Conservation (phyloP, 768 basidiomycete species). For the Cystobasidium ongulense region DNA sequence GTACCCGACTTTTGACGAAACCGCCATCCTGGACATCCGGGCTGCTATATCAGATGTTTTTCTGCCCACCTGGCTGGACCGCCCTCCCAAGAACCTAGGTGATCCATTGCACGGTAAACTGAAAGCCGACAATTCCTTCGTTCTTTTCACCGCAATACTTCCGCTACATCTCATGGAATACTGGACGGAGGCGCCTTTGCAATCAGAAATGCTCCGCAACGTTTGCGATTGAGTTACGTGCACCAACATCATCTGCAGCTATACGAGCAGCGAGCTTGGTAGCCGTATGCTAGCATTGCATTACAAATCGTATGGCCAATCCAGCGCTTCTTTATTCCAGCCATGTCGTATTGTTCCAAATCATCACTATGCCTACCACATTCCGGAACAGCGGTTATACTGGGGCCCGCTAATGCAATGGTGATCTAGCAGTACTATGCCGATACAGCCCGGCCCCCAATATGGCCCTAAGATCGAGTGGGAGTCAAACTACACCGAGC, state of each 20-base stretch:
- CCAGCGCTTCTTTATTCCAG: neutral
- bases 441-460: too few species aligned
- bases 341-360: slow-evolving; percentile 4
- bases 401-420: slow-evolving; percentile 27
- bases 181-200: neutral
- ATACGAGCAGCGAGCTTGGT: neutral
- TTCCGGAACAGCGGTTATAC: slow-evolving; percentile 6
- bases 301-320: slow-evolving; percentile 1
- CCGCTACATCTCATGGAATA: slow-evolving; percentile 4
- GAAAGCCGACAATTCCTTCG: slow-evolving; percentile 31
- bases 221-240: slow-evolving; percentile 6
- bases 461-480: too few species aligned
- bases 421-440: too few species aligned
- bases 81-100: slow-evolving; percentile 23
- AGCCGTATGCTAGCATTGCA: neutral
- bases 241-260: slow-evolving; percentile 21
- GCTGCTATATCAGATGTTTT: slow-evolving; percentile 11
- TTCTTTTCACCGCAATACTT: slow-evolving; percentile 24
- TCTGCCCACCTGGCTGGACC: slow-evolving; percentile 27
- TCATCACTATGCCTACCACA: slow-evolving; percentile 24
- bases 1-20: slow-evolving; percentile 4
- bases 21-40: slow-evolving; percentile 1
- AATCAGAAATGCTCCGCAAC: neutral
- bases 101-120: slow-evolving; percentile 27
- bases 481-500: too few species aligned